These are phyloP conservation scores for Arxiozyma slooffiae DNA, from an alignment of 1,139 yeast genomes.

Conservation along the genomic window DNA sequence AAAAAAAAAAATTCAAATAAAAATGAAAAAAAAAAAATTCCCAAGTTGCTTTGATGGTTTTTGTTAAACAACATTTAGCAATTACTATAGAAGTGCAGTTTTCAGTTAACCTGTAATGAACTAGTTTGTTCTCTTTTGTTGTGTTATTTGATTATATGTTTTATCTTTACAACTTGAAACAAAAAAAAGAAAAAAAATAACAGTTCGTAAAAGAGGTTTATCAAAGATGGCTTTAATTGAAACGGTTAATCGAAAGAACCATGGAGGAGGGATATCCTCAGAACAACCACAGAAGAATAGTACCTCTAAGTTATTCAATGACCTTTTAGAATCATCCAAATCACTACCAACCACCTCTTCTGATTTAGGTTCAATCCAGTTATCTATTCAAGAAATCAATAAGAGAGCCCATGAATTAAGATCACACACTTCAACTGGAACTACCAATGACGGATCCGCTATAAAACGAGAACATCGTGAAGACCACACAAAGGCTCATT, in stretches of 20 bases:
- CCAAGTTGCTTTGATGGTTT: background rate
- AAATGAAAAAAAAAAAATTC: background rate
- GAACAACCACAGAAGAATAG: slow-evolving; percentile 2
- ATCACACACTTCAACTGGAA: slow-evolving; percentile 6
- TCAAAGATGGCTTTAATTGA: background rate
- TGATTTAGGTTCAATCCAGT: slow-evolving; percentile 28
- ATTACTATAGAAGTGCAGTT: background rate
- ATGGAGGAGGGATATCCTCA: background rate
- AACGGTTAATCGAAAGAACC: background rate
- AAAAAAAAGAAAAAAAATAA: too few relatives aligned
- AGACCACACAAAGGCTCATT: slow-evolving; percentile 79
- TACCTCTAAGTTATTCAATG: slow-evolving; percentile 19
- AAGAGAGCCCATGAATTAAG: slow-evolving; percentile 58
- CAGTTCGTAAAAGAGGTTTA: background rate
- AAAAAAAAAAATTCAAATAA: too few relatives aligned
- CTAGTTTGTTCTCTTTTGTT: background rate
- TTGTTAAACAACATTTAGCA: background rate
- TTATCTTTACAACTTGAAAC: too few relatives aligned
- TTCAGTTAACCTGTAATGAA: background rate
- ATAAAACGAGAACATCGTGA: slow-evolving; percentile 9
- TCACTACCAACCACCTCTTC: slow-evolving; percentile 27
- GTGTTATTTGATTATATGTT: too few relatives aligned
- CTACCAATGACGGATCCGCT: background rate
- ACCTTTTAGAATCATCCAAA: slow-evolving; percentile 25
- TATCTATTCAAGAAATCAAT: slow-evolving; percentile 66